A percentile compares a stretch with the other conserved stretches of the same genome.
These are phyloP conservation scores for Pseudozyma hubeiensis DNA, from an alignment of 1,284 basidiomycete genomes.

Conservation along the genomic window DNA sequence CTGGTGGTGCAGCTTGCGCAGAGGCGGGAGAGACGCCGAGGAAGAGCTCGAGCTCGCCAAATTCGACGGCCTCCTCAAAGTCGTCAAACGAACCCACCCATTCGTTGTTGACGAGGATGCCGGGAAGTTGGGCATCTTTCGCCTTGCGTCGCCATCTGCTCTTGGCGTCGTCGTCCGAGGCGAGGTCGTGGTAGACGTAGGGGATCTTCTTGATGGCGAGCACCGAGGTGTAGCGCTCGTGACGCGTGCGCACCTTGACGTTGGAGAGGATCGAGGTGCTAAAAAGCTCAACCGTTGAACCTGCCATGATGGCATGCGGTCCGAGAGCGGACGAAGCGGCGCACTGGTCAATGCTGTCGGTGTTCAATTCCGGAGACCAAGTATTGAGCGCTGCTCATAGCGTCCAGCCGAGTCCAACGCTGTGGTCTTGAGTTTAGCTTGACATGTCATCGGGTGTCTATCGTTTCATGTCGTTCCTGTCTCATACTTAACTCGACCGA, in stretches of 20 bases:
- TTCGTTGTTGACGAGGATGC: slow-evolving; percentile 66
- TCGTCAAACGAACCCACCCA: slow-evolving; percentile 68
- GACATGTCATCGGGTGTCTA: no score
- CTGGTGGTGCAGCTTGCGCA: slow-evolving; percentile 4
- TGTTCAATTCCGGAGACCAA: no score
- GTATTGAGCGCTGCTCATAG: no score
- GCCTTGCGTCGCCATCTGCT: slow-evolving; percentile 66
- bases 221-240: slow-evolving; percentile 64
- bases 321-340: neutral
- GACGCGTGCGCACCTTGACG: slow-evolving; percentile 60
- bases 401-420: no score
- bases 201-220: slow-evolving; percentile 64
- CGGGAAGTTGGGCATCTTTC: slow-evolving; percentile 62
- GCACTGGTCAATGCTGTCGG: neutral
- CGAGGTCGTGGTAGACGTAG: slow-evolving; percentile 66
- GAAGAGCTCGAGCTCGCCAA: slow-evolving; percentile 65
- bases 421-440: no score
- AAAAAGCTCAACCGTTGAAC: slow-evolving; percentile 65
- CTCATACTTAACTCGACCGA: no score
- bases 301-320: slow-evolving; percentile 17
- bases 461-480: no score
- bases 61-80: slow-evolving; percentile 67
- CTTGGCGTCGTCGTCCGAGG: slow-evolving; percentile 66
- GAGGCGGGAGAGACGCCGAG: slow-evolving; percentile 44
- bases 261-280: slow-evolving; percentile 67